These are phyloP conservation scores for Tuctoria greenei DNA, from an alignment of 176 grass and related monocot species.

Conservation along the genomic window DNA sequence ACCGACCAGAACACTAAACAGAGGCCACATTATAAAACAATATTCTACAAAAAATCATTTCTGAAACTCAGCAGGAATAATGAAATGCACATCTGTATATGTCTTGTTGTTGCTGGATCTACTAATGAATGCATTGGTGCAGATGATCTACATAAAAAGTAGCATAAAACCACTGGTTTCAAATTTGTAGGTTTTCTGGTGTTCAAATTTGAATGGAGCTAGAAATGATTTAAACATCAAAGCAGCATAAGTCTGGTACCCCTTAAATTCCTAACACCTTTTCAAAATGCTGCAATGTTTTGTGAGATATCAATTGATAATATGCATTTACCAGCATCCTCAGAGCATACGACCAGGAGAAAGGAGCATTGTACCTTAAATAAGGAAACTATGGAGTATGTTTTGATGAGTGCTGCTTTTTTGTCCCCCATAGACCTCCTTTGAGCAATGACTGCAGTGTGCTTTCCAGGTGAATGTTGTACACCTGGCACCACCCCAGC, in stretches of 20 bases:
- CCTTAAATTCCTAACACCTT: not conserved
- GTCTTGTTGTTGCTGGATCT: slow-evolving; percentile 4
- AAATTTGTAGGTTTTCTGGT: slow-evolving; percentile 1
- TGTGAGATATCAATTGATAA: slow-evolving; percentile 10
- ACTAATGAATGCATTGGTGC: slow-evolving; percentile 14
- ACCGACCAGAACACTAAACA: not conserved
- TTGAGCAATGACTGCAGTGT: slow-evolving; percentile 31
- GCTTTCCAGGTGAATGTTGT: slow-evolving; percentile 16
- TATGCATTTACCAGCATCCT: slow-evolving; percentile 7
- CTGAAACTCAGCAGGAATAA: not conserved
- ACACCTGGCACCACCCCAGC: slow-evolving; percentile 16
- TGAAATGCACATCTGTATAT: not conserved
- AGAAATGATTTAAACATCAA: not conserved
- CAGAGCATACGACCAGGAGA: slow-evolving; percentile 7
- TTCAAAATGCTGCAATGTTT: not conserved
- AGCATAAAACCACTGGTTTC: not conserved
- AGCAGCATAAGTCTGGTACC: not conserved
- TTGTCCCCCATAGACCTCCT: slow-evolving; percentile 37
- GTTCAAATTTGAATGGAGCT: not conserved
- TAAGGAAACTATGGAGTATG: slow-evolving; percentile 45
- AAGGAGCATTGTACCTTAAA: slow-evolving; percentile 59
- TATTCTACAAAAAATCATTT: not conserved
- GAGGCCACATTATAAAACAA: not conserved
- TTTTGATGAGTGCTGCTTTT: slow-evolving; percentile 32
- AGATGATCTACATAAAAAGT: not conserved